These are phyloP conservation scores for Phialophora verrucosa DNA, from an alignment of 2,329 filamentous ascomycete genomes.

Conservation along the genomic window DNA sequence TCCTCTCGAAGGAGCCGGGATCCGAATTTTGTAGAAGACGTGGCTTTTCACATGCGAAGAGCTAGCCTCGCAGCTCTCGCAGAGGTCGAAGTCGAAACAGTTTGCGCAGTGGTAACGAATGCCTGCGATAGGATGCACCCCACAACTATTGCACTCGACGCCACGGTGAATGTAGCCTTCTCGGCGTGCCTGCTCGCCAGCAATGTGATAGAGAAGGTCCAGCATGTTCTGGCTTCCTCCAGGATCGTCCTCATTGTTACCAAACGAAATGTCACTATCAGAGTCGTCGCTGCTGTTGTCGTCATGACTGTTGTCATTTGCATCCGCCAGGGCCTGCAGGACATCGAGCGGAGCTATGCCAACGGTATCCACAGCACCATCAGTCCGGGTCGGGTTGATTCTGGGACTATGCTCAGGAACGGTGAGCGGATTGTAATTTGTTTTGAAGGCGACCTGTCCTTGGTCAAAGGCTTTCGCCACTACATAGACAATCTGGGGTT, in stretches of 20 bases:
- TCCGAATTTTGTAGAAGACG: slow-evolving; percentile 93
- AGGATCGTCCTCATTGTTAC: slow-evolving; percentile 46
- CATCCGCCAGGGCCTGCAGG: slow-evolving; percentile 40
- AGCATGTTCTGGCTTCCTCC: slow-evolving; percentile 77
- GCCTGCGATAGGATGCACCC: slow-evolving; percentile 84
- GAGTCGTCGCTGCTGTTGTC: slow-evolving; percentile 47
- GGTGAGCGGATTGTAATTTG: slow-evolving; percentile 23
- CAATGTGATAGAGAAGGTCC: slow-evolving; percentile 85
- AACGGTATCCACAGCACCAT: slow-evolving; percentile 21
- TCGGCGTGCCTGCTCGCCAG: slow-evolving; percentile 85
- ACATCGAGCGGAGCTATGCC: slow-evolving; percentile 29
- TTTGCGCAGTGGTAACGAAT: slow-evolving; percentile 94
- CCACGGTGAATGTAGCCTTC: slow-evolving; percentile 92
- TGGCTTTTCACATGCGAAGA: slow-evolving; percentile 84
- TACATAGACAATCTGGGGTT: slow-evolving; percentile 20
- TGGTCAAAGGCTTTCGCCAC: slow-evolving; percentile 28
- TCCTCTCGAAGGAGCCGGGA: slow-evolving; percentile 70
- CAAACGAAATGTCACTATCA: slow-evolving; percentile 51
- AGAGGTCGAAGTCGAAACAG: slow-evolving; percentile 94
- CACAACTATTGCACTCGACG: slow-evolving; percentile 89
- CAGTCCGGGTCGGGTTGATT: slow-evolving; percentile 15
- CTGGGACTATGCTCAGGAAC: slow-evolving; percentile 6
- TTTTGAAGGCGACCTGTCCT: slow-evolving; percentile 12
- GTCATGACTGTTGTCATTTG: slow-evolving; percentile 36
- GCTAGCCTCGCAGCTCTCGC: slow-evolving; percentile 81